phyloP scores from a whole-genome alignment of 805 yeast species.

The Candida tibetensis region DNA sequence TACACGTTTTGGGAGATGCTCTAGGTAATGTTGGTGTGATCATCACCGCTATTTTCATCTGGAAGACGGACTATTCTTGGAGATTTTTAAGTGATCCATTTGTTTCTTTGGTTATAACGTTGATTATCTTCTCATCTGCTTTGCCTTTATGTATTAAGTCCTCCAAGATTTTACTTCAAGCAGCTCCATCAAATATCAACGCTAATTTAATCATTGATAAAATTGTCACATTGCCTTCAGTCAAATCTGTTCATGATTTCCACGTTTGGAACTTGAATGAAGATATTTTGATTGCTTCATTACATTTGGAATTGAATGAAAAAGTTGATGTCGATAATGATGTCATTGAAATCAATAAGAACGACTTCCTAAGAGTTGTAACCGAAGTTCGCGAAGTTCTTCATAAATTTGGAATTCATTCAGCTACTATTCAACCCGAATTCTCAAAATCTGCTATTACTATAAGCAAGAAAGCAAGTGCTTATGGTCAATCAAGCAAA shows the following conservation, averaged over 20 bases:
- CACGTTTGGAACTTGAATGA: slow-evolving; percentile 96
- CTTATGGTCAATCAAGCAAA: slow-evolving; percentile 32
- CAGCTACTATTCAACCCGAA: slow-evolving; percentile 96
- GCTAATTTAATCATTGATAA: slow-evolving; percentile 71
- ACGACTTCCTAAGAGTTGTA: slow-evolving; percentile 62
- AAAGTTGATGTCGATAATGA: slow-evolving; percentile 5
- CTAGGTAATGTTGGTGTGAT: slow-evolving; percentile 94
- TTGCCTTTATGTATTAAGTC: slow-evolving; percentile 85
- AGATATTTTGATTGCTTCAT: slow-evolving; percentile 77
- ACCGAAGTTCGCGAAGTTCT: slow-evolving; percentile 72
- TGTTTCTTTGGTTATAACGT: slow-evolving; percentile 80
- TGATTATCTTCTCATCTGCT: slow-evolving; percentile 87
- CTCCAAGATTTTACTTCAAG: slow-evolving; percentile 85
- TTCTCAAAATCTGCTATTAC: slow-evolving; percentile 34
- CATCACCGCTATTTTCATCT: slow-evolving; percentile 80
- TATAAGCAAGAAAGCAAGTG: slow-evolving; percentile 12
- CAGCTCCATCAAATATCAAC: slow-evolving; percentile 82
- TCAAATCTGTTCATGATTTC: slow-evolving; percentile 86
- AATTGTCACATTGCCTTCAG: slow-evolving; percentile 65
- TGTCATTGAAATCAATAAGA: slow-evolving; percentile 45
- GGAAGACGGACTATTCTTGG: slow-evolving; percentile 93
- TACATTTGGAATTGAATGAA: slow-evolving; percentile 69
- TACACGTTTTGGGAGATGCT: slow-evolving; percentile 96
- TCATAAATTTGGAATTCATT: slow-evolving; percentile 82
- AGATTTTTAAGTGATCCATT: slow-evolving; percentile 81